Evolutionary conservation across 768 basidiomycete species (phyloP).

Genomic region (Mycena pura): DNA sequence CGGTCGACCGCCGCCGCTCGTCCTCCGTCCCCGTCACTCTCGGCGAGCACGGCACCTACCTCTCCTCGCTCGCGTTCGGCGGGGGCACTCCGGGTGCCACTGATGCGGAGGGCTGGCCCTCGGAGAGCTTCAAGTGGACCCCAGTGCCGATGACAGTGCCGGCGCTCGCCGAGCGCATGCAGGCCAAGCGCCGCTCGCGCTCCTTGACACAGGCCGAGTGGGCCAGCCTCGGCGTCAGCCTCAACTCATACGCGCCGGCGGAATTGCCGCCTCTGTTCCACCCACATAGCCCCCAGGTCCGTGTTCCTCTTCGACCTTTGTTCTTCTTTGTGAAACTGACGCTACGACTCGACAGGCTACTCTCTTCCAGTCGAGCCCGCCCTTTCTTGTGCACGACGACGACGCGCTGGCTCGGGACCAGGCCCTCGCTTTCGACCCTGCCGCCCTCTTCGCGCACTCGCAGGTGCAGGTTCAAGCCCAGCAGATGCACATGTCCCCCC

Average conservation of each 20-base stretch:
- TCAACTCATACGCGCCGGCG: not conserved
- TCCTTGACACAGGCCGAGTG: slow-evolving; percentile 19
- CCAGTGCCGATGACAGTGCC: too few species aligned
- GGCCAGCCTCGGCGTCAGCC: not conserved
- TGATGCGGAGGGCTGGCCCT: too few species aligned
- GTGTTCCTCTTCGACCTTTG: not conserved
- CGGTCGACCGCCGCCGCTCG: slow-evolving; percentile 21
- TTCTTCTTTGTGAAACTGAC: not conserved
- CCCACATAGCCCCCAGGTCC: slow-evolving; percentile 18
- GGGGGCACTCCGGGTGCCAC: not conserved
- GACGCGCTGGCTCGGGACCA: not conserved
- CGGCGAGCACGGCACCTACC: slow-evolving; percentile 15
- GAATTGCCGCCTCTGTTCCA: slow-evolving; percentile 3
- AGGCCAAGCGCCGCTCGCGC: slow-evolving; percentile 22
- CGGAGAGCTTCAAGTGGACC: slow-evolving; percentile 3
- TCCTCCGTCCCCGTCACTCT: slow-evolving; percentile 23
- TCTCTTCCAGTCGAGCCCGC: not conserved
- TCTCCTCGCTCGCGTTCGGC: not conserved
- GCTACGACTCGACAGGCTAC: not conserved
- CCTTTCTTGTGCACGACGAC: slow-evolving; percentile 3
- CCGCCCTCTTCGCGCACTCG: not conserved
- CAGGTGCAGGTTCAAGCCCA: too few species aligned
- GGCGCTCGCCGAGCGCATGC: too few species aligned
- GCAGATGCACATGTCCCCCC: slow-evolving; percentile 22
- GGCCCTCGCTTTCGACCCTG: slow-evolving; percentile 3